Evolutionary conservation across 441 rosid genomes (phyloP).

Genomic region (Brassica balearica): DNA sequence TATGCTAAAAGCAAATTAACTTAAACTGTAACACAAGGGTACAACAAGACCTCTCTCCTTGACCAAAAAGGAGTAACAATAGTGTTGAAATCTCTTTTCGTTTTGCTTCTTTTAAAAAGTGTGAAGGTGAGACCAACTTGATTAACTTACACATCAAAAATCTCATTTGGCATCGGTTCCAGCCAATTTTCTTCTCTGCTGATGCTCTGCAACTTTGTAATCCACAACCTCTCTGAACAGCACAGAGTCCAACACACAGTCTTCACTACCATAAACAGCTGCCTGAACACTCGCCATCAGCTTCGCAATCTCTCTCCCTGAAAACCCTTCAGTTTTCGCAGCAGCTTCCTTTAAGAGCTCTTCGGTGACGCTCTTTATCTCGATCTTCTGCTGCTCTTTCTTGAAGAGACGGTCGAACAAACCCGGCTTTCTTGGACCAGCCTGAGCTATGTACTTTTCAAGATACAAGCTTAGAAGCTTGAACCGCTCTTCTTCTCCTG

Average conservation of each 20-base stretch:
- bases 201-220: slow-evolving; percentile 86
- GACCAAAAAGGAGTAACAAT: no score
- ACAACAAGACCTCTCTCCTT: no score
- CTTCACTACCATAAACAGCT: slow-evolving; percentile 81
- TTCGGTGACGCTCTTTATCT: slow-evolving; percentile 70
- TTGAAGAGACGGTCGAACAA: slow-evolving; percentile 64
- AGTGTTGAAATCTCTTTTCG: no score
- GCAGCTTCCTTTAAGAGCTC: slow-evolving; percentile 82
- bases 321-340: slow-evolving; percentile 80
- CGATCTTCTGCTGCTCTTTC: slow-evolving; percentile 70
- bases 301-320: slow-evolving; percentile 88
- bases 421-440: slow-evolving; percentile 69
- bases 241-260: slow-evolving; percentile 71
- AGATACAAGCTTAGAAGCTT: slow-evolving; percentile 85
- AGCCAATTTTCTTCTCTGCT: slow-evolving; percentile 73
- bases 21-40: no score
- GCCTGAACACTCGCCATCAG: slow-evolving; percentile 91
- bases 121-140: no score
- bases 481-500: slow-evolving; percentile 82
- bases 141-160: background rate
- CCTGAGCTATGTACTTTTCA: slow-evolving; percentile 82
- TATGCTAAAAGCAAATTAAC: no score
- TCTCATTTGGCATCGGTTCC: slow-evolving; percentile 36
- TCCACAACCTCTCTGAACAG: slow-evolving; percentile 88
- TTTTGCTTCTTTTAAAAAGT: no score